Conservation (phyloP, 495 filamentous ascomycete genomes). For the Podospora tetraspora region DNA sequence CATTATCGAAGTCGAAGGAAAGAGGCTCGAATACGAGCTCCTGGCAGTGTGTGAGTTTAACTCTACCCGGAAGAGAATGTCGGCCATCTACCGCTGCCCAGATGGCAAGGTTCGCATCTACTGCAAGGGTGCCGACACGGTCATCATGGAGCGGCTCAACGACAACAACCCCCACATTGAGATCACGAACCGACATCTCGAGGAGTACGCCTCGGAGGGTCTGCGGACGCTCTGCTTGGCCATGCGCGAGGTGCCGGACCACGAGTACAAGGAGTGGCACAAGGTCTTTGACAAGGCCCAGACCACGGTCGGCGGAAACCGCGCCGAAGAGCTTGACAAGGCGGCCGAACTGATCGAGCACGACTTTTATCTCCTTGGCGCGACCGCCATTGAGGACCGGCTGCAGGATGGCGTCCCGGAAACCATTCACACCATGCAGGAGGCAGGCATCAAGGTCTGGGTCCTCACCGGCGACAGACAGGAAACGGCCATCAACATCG, state of each 20-base stretch:
- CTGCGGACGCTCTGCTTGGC: slow-evolving; percentile 92
- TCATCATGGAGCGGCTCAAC: slow-evolving; percentile 84
- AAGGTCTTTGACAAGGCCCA: slow-evolving; percentile 81
- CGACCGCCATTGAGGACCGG: slow-evolving; percentile 95
- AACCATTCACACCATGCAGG: slow-evolving; percentile 95
- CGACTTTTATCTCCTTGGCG: slow-evolving; percentile 84
- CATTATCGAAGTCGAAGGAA: slow-evolving; percentile 65
- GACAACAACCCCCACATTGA: slow-evolving; percentile 80
- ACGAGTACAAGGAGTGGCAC: slow-evolving; percentile 86
- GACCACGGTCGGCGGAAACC: slow-evolving; percentile 87
- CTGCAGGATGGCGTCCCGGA: slow-evolving; percentile 97
- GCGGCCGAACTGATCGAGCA: slow-evolving; percentile 93
- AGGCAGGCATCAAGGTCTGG: slow-evolving; percentile 98
- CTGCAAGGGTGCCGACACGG: slow-evolving; percentile 96
- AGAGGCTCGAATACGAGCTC: slow-evolving; percentile 79
- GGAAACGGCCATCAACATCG: slow-evolving; percentile 99
- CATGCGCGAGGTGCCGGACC: slow-evolving; percentile 87
- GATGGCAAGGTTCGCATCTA: slow-evolving; percentile 93
- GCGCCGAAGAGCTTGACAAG: slow-evolving; percentile 94
- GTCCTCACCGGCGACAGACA: slow-evolving; percentile 97
- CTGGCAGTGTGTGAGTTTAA: slow-evolving; percentile 98
- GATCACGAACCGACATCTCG: slow-evolving; percentile 80
- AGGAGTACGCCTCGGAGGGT: slow-evolving; percentile 97
- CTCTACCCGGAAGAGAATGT: slow-evolving; percentile 97
- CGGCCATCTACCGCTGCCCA: slow-evolving; percentile 90